Conservation (phyloP, 176 grass and related monocot species). For the Rhipidocladum racemiflorum region DNA sequence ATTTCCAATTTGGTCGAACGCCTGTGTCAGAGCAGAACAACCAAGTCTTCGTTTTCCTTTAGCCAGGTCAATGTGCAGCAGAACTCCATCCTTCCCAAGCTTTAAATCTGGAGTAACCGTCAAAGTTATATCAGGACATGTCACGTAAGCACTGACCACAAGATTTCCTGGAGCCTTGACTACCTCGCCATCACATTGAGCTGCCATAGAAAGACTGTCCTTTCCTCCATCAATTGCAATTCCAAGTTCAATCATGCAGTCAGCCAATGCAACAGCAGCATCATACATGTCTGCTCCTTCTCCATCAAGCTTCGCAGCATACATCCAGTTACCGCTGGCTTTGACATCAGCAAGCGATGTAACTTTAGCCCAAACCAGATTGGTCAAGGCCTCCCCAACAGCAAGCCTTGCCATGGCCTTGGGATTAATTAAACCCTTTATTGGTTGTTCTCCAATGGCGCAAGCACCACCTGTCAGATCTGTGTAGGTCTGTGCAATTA, state of each 20-base stretch:
- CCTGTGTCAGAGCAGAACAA: slow-evolving; percentile 72
- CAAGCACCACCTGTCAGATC: slow-evolving; percentile 72
- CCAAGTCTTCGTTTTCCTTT: slow-evolving; percentile 63
- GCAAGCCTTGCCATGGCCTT: slow-evolving; percentile 76
- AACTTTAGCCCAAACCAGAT: slow-evolving; percentile 81
- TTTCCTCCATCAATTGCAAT: slow-evolving; percentile 86
- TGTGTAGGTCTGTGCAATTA: slow-evolving; percentile 75
- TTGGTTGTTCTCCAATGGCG: slow-evolving; percentile 69
- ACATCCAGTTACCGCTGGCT: slow-evolving; percentile 88
- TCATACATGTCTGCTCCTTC: slow-evolving; percentile 89
- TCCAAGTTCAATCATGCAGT: slow-evolving; percentile 85
- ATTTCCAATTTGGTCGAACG: slow-evolving; percentile 75
- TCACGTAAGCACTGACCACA: slow-evolving; percentile 71
- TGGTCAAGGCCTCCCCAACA: slow-evolving; percentile 80
- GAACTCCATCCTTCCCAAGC: slow-evolving; percentile 53
- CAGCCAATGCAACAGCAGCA: slow-evolving; percentile 64
- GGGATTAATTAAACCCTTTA: slow-evolving; percentile 68
- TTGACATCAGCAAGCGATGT: slow-evolving; percentile 76
- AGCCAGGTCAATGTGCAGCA: slow-evolving; percentile 73
- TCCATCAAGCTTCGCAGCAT: slow-evolving; percentile 79
- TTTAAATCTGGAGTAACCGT: slow-evolving; percentile 83
- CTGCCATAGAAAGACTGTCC: slow-evolving; percentile 88
- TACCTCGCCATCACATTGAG: slow-evolving; percentile 59
- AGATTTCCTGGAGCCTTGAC: slow-evolving; percentile 89
- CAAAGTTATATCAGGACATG: slow-evolving; percentile 79